A percentile compares a stretch with the other conserved stretches of the same genome.
phyloP scores from a whole-genome alignment of 768 basidiomycete species.

The Mycena rebaudengoi region DNA sequence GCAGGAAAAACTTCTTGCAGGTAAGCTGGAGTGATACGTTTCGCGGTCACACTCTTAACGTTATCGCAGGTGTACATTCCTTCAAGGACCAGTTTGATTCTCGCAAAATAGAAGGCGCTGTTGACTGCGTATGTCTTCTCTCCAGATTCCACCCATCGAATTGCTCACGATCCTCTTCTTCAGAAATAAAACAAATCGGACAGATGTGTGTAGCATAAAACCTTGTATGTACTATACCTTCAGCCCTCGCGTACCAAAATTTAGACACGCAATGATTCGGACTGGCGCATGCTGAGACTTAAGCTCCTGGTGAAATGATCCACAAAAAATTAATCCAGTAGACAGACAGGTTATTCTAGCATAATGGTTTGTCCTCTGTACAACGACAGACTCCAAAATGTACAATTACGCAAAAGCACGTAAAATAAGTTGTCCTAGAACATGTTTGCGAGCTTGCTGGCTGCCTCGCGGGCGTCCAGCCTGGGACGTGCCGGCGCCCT shows the following conservation, averaged over 20 bases:
- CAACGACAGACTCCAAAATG: not conserved
- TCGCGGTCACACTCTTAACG: too few relatives aligned
- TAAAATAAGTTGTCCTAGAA: slow-evolving; percentile 51
- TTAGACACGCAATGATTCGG: too few relatives aligned
- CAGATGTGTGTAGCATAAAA: slow-evolving; percentile 17
- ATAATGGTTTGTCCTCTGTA: slow-evolving; percentile 8
- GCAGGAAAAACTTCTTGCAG: slow-evolving; percentile 90
- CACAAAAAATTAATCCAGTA: slow-evolving; percentile 15
- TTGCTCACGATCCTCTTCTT: not conserved
- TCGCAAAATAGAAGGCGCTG: slow-evolving; percentile 51
- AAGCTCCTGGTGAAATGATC: too few relatives aligned
- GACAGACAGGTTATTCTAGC: slow-evolving; percentile 8
- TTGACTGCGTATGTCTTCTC: not conserved
- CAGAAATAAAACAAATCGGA: slow-evolving; percentile 1
- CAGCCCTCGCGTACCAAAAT: not conserved
- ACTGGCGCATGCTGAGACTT: too few relatives aligned
- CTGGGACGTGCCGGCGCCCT: slow-evolving; percentile 76
- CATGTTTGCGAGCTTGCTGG: slow-evolving; percentile 91
- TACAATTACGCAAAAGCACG: slow-evolving; percentile 3
- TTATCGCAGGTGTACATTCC: slow-evolving; percentile 84
- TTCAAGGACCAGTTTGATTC: slow-evolving; percentile 69
- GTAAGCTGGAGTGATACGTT: too few relatives aligned
- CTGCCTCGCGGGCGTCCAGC: slow-evolving; percentile 86
- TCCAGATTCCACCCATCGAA: too few relatives aligned
- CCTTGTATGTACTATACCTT: slow-evolving; percentile 13